phyloP scores from a whole-genome alignment of 2,329 filamentous ascomycete species.

The Lasiodiplodia gonubiensis region DNA sequence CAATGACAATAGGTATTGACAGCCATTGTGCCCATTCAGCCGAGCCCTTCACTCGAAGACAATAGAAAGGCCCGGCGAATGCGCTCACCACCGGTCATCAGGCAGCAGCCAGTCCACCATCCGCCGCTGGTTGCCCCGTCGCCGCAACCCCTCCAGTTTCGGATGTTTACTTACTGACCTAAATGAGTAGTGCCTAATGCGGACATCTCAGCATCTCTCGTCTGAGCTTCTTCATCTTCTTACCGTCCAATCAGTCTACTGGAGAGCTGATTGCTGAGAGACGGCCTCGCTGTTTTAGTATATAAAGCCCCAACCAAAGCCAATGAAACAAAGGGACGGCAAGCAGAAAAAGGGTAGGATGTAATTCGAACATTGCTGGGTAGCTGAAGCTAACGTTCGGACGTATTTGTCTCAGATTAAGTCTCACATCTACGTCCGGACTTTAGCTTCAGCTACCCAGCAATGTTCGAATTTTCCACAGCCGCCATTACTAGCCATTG shows the following conservation, averaged over 20 bases:
- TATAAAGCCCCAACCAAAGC: neutral
- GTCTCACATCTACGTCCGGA: no score
- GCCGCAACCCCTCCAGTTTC: neutral
- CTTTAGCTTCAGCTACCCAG: no score
- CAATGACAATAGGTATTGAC: no score
- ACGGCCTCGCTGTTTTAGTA: neutral
- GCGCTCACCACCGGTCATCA: neutral
- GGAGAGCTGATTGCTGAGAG: neutral
- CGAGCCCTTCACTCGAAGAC: neutral
- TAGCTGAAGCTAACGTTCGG: neutral
- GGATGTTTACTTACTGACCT: neutral
- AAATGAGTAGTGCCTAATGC: neutral
- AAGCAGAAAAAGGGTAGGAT: neutral
- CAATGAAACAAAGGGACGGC: neutral
- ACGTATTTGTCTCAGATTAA: no score
- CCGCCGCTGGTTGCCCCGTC: neutral
- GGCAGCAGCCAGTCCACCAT: neutral
- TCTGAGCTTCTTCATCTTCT: neutral
- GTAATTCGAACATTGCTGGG: no score
- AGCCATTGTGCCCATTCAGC: conserved; percentile 2
- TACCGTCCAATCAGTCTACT: neutral
- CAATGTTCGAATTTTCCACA: no score
- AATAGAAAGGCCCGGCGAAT: neutral
- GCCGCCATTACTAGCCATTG: no score
- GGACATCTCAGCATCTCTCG: neutral